These are phyloP conservation scores for Solanum raphanifolium DNA, from an alignment of 257 asterid genomes.

Conservation along the genomic window DNA sequence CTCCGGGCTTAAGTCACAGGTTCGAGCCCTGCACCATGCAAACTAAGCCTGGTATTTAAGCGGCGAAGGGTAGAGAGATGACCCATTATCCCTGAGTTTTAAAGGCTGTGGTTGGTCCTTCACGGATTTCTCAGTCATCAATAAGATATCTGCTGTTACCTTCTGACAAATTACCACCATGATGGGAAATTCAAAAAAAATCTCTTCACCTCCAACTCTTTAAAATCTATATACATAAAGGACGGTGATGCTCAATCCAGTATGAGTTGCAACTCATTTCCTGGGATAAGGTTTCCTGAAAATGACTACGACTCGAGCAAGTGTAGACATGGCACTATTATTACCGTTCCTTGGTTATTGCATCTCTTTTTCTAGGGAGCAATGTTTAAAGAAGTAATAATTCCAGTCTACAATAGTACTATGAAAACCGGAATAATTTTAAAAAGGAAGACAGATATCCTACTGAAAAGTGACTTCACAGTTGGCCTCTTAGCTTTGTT, in stretches of 20 bases:
- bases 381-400: not conserved
- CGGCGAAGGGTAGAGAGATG: not conserved
- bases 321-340: not conserved
- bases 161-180: not conserved
- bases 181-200: not conserved
- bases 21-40: not conserved
- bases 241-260: not conserved
- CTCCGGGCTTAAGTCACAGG: not conserved
- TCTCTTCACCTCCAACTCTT: not conserved
- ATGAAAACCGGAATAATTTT: not conserved
- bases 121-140: not conserved
- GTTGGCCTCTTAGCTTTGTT: conserved; percentile 83
- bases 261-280: not conserved
- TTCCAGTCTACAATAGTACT: not conserved
- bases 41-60: not conserved
- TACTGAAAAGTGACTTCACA: conserved; percentile 91
- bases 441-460: conserved; percentile 12
- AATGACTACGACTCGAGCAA: not conserved
- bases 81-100: not conserved
- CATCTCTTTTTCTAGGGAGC: not conserved
- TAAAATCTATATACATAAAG: not conserved
- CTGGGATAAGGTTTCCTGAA: not conserved
- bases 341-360: not conserved
- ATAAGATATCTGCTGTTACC: not conserved
- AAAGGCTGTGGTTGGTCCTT: not conserved